Conservation (phyloP, 306 rosid species). For the Lotus japonicus region DNA sequence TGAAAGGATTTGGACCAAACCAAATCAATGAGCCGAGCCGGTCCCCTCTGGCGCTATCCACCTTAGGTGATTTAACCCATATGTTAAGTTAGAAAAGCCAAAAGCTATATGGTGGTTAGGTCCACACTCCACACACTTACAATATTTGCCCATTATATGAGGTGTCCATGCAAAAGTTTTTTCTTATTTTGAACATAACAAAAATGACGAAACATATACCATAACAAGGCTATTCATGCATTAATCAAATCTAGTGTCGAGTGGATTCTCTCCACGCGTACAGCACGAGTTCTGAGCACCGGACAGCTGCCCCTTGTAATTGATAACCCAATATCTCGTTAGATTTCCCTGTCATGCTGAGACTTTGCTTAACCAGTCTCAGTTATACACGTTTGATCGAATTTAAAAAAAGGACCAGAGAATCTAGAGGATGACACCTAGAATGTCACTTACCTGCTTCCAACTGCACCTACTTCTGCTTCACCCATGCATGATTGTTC, state of each 20-base stretch:
- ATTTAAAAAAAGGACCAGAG: neutral
- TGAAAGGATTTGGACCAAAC: too few relatives aligned
- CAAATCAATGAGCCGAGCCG: too few relatives aligned
- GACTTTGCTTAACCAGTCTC: neutral
- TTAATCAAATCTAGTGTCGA: neutral
- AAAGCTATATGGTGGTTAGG: neutral
- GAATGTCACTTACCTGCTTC: neutral
- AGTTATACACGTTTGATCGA: conserved; percentile 1
- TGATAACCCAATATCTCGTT: conserved; percentile 14
- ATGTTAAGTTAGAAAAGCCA: too few relatives aligned
- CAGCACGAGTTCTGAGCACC: neutral
- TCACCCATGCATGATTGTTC: conserved; percentile 28
- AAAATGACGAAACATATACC: neutral
- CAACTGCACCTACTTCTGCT: neutral
- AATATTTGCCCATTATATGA: neutral
- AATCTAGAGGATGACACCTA: conserved; percentile 21
- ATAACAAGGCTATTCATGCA: neutral
- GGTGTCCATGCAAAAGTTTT: neutral
- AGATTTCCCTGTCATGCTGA: conserved; percentile 30
- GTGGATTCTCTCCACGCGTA: neutral
- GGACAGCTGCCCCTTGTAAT: conserved; percentile 34
- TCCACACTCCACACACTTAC: conserved; percentile 8
- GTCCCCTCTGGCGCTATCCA: too few relatives aligned
- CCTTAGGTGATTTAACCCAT: too few relatives aligned
- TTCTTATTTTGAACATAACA: neutral